Evolutionary conservation across 2,329 filamentous ascomycete genomes (phyloP).

Genomic region (Beauveria rudraprayagi): DNA sequence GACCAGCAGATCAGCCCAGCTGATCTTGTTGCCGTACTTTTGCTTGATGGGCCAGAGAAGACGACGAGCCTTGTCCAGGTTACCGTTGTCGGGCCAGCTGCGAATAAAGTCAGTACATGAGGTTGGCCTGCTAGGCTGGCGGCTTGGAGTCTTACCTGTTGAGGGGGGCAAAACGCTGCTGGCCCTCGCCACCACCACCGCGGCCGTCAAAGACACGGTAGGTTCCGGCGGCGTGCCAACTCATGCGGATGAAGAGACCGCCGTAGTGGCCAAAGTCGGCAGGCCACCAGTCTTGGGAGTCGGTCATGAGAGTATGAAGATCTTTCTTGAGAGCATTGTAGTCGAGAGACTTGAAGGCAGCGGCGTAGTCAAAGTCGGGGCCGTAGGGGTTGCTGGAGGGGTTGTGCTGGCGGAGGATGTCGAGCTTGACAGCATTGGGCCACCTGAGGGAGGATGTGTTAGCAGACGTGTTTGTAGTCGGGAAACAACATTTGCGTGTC

Average conservation of each 20-base stretch:
- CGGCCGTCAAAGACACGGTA: slow-evolving; percentile 69
- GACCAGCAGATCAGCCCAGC: slow-evolving; percentile 66
- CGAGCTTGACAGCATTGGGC: slow-evolving; percentile 56
- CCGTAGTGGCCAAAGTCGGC: slow-evolving; percentile 77
- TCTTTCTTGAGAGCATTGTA: slow-evolving; percentile 69
- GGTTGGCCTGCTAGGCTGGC: not conserved
- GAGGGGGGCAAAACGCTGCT: slow-evolving; percentile 72
- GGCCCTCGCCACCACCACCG: slow-evolving; percentile 64
- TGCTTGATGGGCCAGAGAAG: slow-evolving; percentile 77
- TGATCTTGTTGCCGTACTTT: slow-evolving; percentile 77
- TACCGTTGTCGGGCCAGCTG: slow-evolving; percentile 70
- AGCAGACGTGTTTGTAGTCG: not conserved
- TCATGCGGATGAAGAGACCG: slow-evolving; percentile 71
- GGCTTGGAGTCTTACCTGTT: slow-evolving; percentile 34
- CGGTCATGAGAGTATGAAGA: slow-evolving; percentile 61
- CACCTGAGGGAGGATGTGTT: not conserved
- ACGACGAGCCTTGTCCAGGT: slow-evolving; percentile 71
- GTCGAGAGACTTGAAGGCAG: slow-evolving; percentile 61
- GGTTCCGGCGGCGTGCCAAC: slow-evolving; percentile 73
- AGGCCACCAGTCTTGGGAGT: slow-evolving; percentile 75
- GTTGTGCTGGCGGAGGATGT: slow-evolving; percentile 67
- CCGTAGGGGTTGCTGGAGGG: slow-evolving; percentile 54
- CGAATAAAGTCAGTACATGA: slow-evolving; percentile 18
- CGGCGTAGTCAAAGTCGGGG: slow-evolving; percentile 62
- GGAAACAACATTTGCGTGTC: not conserved